A percentile compares a stretch with the other conserved stretches of the same genome.
Conservation (phyloP, 2,329 filamentous ascomycete species). For the Alternaria metachromatica region DNA sequence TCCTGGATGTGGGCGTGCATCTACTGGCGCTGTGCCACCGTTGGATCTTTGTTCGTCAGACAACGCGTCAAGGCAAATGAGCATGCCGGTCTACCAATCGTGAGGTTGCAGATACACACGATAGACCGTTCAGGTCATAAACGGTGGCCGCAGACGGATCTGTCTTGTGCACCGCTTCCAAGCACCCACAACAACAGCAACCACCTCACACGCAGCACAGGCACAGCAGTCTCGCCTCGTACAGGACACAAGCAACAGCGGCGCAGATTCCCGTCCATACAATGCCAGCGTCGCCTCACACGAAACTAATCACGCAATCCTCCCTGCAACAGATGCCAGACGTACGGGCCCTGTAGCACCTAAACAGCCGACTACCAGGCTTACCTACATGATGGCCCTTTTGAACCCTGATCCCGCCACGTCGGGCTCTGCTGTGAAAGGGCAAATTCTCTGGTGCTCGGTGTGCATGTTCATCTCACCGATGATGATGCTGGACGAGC, state of each 20-base stretch:
- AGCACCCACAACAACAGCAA: not conserved
- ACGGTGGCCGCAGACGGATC: not conserved
- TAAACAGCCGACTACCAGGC: slow-evolving; percentile 9
- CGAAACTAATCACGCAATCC: slow-evolving; percentile 8
- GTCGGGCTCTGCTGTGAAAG: slow-evolving; percentile 28
- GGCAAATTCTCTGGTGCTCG: slow-evolving; percentile 13
- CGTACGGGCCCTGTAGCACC: slow-evolving; percentile 1
- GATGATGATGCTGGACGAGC: slow-evolving; percentile 10
- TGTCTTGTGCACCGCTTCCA: slow-evolving; percentile 6
- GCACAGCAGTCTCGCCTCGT: not conserved
- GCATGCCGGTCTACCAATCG: not conserved
- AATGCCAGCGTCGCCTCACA: not conserved
- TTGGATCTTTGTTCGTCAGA: slow-evolving; percentile 5
- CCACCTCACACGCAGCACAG: not conserved
- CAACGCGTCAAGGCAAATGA: slow-evolving; percentile 2
- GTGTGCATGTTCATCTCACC: slow-evolving; percentile 19
- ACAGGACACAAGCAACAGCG: slow-evolving; percentile 6
- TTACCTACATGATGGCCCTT: slow-evolving; percentile 3
- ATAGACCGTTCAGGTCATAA: not conserved
- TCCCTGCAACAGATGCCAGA: slow-evolving; percentile 6
- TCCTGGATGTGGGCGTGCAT: slow-evolving; percentile 3
- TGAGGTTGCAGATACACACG: not conserved
- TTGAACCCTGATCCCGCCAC: slow-evolving; percentile 31
- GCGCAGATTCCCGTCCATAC: not conserved
- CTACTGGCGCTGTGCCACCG: slow-evolving; percentile 9